These are phyloP conservation scores for Cymbopogon citratus DNA, from an alignment of 176 grass and related monocot species.

Conservation along the genomic window DNA sequence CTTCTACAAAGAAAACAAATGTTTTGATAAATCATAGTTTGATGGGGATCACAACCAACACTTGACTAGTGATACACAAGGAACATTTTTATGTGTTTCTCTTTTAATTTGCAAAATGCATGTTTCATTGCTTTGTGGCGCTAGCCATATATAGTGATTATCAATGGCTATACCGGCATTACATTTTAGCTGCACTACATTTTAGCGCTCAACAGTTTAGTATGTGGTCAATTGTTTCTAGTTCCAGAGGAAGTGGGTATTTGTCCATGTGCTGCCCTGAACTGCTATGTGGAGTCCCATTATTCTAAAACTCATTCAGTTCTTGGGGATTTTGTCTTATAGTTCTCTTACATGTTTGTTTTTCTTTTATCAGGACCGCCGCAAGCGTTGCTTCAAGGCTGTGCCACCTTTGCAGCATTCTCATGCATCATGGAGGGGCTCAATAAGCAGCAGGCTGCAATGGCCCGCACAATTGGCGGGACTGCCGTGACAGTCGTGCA, in stretches of 20 bases:
- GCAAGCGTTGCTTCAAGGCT: constrained; percentile 70
- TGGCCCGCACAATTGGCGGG: constrained; percentile 31
- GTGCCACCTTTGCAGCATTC: constrained; percentile 80
- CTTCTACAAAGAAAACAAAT: not conserved
- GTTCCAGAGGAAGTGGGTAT: not conserved
- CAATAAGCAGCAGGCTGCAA: constrained; percentile 79
- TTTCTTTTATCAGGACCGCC: constrained; percentile 48
- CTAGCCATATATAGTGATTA: not conserved
- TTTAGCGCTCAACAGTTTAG: not conserved
- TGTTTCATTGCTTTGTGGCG: not conserved
- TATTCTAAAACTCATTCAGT: not conserved
- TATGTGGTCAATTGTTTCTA: not conserved
- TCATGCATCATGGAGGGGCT: constrained; percentile 94
- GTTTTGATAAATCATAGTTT: not conserved
- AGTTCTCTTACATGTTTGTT: not conserved
- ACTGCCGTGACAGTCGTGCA: not conserved
- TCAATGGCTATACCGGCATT: not conserved
- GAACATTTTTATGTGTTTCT: not conserved
- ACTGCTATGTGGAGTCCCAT: not conserved
- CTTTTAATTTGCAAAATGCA: not conserved
- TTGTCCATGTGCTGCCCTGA: not conserved
- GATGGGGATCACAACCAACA: not conserved
- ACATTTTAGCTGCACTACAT: too few relatives aligned
- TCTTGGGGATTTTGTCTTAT: too few relatives aligned
- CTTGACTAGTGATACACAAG: not conserved